Evolutionary conservation across 768 basidiomycete species (phyloP), one percentile per base, ranked within the genome.

Genomic region (Tricholoma sp.): DNA sequence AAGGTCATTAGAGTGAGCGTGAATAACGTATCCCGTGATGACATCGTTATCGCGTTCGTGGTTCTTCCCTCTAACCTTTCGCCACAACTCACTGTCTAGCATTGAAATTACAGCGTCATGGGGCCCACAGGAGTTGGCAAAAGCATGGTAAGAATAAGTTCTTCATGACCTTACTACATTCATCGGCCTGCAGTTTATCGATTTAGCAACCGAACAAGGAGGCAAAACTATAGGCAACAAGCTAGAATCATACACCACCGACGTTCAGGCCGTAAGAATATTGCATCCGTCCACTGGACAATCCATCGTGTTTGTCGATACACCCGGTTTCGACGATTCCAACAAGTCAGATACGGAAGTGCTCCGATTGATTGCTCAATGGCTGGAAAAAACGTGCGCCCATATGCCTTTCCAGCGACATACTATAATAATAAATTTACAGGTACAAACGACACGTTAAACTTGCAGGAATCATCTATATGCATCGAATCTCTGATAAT

Each of bases 321-420:
- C 59, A 12, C 59, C 59, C 2, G 55, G 55, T n/a, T 56, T 59
- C 14, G 51, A 59, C 35, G 52, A 56, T 35, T 41, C 50, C 41
- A 46, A 52, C 18, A 51, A 47, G 51, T 54, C 55, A 9, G 52
- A 59, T 32, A 24, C 59, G 5, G 50, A 59, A 37, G 55, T 56
- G 22, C 32, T 59, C 43, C 41, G 55, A 39, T 50, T 50, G 27
- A 52, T 59, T 22, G 24, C 50, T n/a, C 14, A 24, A 32, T 59
- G 55, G 58, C 41, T 59, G 10, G 31, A 49, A 22, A 59, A 56
- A 52, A 52, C 50, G 50, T 52, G 14, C 31, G 31, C 2, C 27
- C 29, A 53, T 29, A 52, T 24, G 10, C 21, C 6, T 11, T 24
- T 24, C 21, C 8, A 24, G 12, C 12, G 22, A 18, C 24, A n/a